These are phyloP conservation scores for Mayamaea pseudoterrestris DNA, from an alignment of 108 stramenopile genomes.

Conservation along the genomic window DNA sequence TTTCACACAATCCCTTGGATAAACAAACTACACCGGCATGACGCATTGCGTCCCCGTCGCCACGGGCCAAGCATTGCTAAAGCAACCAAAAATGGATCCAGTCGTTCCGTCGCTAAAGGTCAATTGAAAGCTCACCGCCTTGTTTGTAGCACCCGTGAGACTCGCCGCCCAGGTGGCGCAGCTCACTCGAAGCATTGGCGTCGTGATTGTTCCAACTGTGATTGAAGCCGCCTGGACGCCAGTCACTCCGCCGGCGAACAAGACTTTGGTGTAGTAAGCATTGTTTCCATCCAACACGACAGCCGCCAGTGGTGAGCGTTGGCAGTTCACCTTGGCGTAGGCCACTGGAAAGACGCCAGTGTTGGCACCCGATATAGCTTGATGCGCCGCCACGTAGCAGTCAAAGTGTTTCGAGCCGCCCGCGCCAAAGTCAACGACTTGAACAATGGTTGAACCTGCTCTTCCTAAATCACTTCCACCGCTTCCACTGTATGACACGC, in stretches of 20 bases:
- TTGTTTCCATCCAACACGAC: slow-evolving; percentile 2
- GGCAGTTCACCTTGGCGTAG: slow-evolving; percentile 3
- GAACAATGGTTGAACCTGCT: background rate
- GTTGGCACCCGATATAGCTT: background rate
- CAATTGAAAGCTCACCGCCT: background rate
- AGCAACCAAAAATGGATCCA: background rate
- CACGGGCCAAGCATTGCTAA: background rate
- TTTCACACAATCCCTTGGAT: too few species aligned
- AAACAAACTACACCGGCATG: too few species aligned
- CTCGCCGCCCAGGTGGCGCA: slow-evolving; percentile 3
- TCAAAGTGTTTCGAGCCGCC: background rate
- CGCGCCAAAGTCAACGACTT: slow-evolving; percentile 1
- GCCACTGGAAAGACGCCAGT: slow-evolving; percentile 3
- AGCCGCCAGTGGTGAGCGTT: background rate
- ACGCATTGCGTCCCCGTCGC: slow-evolving; percentile 1
- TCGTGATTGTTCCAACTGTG: background rate
- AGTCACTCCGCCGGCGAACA: slow-evolving; percentile 2
- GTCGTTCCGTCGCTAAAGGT: slow-evolving; percentile 3
- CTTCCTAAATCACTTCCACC: background rate
- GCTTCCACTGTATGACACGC: background rate
- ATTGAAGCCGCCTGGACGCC: background rate
- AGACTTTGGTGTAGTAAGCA: background rate
- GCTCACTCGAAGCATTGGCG: background rate
- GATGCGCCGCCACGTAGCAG: background rate
- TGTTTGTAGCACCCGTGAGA: background rate